Evolutionary conservation across 352 stramenopile species (phyloP).

Genomic region (Discostella stelligera): DNA sequence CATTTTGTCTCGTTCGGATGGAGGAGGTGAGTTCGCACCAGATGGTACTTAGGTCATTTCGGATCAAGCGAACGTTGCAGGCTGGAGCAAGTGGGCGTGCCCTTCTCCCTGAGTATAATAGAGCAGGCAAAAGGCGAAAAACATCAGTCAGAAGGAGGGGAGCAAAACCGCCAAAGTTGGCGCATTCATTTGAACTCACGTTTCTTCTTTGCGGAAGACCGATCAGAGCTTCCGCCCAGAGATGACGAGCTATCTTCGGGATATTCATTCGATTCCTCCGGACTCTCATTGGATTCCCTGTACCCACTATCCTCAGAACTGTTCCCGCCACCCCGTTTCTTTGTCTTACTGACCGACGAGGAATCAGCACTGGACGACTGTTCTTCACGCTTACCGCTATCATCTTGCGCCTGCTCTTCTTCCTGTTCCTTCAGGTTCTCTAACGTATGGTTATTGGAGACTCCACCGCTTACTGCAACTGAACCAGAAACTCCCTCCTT

Average conservation of each 20-base stretch:
- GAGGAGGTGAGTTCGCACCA: slow-evolving; percentile 83
- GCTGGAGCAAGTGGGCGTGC: slow-evolving; percentile 63
- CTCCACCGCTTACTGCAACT: neutral
- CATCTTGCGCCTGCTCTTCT: slow-evolving; percentile 7
- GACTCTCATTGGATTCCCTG: slow-evolving; percentile 73
- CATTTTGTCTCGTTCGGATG: slow-evolving; percentile 51
- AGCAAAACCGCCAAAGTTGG: neutral
- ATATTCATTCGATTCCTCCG: slow-evolving; percentile 47
- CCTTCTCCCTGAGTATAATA: slow-evolving; percentile 40
- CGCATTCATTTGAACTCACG: slow-evolving; percentile 10
- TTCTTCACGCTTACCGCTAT: slow-evolving; percentile 23
- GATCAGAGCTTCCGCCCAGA: slow-evolving; percentile 52
- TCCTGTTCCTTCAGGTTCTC: neutral
- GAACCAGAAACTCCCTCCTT: slow-evolving; percentile 7
- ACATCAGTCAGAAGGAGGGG: neutral
- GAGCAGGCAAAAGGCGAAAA: neutral
- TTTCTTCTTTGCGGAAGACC: slow-evolving; percentile 48
- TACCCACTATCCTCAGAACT: slow-evolving; percentile 78
- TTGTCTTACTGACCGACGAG: slow-evolving; percentile 21
- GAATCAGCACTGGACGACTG: slow-evolving; percentile 24
- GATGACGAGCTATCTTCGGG: slow-evolving; percentile 57
- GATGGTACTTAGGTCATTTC: slow-evolving; percentile 74
- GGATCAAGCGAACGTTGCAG: slow-evolving; percentile 74
- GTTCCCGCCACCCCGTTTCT: slow-evolving; percentile 37
- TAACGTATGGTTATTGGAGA: neutral